Conservation (phyloP, 208 protist species). For the Wallacemonas collosoma region DNA sequence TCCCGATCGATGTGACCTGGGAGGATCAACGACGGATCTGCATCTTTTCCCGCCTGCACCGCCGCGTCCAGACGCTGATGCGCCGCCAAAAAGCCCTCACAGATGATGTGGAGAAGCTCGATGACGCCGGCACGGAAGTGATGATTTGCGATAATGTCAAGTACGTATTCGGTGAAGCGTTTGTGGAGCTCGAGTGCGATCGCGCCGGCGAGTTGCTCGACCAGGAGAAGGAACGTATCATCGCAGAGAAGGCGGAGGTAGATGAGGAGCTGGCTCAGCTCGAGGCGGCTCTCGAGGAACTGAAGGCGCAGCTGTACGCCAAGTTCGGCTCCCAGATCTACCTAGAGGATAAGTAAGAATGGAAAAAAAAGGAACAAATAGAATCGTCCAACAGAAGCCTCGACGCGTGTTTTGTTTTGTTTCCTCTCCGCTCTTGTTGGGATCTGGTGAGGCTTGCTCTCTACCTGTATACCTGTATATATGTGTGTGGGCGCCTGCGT, state of each 20-base stretch:
- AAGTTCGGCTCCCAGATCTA: slow-evolving; percentile 91
- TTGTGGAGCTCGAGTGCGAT: slow-evolving; percentile 75
- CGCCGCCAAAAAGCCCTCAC: slow-evolving; percentile 39
- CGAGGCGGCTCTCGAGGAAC: slow-evolving; percentile 49
- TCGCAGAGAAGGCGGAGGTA: slow-evolving; percentile 49
- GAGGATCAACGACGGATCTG: slow-evolving; percentile 91
- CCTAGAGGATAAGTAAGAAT: slow-evolving; percentile 81
- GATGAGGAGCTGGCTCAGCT: slow-evolving; percentile 59
- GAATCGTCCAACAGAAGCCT: not conserved
- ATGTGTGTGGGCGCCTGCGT: too few relatives aligned
- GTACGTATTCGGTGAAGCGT: slow-evolving; percentile 88
- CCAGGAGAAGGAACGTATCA: slow-evolving; percentile 48
- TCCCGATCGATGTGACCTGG: slow-evolving; percentile 81
- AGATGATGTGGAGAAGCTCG: slow-evolving; percentile 77
- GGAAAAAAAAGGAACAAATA: not conserved
- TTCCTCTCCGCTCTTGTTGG: too few relatives aligned
- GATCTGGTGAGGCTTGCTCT: too few relatives aligned
- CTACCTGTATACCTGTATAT: too few relatives aligned
- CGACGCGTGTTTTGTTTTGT: too few relatives aligned
- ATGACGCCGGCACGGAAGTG: slow-evolving; percentile 49
- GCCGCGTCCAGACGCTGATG: slow-evolving; percentile 62
- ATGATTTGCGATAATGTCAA: slow-evolving; percentile 76
- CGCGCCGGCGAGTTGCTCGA: slow-evolving; percentile 63
- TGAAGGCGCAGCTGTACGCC: slow-evolving; percentile 90
- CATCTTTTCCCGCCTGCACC: slow-evolving; percentile 80